Conservation (phyloP, 805 yeast genomes). For the Zygoascus biomembranicola region DNA sequence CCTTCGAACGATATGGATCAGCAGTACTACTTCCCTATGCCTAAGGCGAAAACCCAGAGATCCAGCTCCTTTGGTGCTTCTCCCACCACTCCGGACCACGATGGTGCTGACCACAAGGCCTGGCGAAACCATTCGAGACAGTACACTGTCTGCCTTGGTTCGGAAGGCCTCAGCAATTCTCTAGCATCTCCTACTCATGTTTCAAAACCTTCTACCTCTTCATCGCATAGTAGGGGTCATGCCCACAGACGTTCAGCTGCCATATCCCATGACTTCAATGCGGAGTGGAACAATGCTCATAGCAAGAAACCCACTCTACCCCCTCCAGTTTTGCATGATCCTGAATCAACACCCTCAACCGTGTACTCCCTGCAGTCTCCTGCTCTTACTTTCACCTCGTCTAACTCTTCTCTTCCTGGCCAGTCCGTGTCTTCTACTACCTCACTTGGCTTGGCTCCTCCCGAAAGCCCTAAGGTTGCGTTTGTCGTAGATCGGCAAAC, state of each 20-base stretch:
- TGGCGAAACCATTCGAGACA: conserved; percentile 5
- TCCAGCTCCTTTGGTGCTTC: not conserved
- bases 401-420: conserved; percentile 10
- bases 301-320: not conserved
- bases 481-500: conserved; percentile 4
- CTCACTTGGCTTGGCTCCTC: not conserved
- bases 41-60: not conserved
- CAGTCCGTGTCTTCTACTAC: conserved; percentile 10
- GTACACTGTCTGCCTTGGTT: conserved; percentile 4
- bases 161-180: not conserved
- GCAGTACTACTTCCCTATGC: conserved; percentile 11
- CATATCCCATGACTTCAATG: conserved; percentile 76
- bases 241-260: conserved; percentile 84
- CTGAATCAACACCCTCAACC: conserved; percentile 4
- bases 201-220: not conserved
- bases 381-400: conserved; percentile 11
- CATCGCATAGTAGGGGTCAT: conserved; percentile 32
- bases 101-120: not conserved
- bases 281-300: conserved; percentile 6
- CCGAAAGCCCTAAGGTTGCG: conserved; percentile 7
- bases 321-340: not conserved
- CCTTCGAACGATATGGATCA: not conserved
- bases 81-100: not conserved
- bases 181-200: not conserved
- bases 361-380: conserved; percentile 11